These are phyloP conservation scores for Setaria viridis DNA, from an alignment of 202 grass and related monocot genomes.

Conservation along the genomic window DNA sequence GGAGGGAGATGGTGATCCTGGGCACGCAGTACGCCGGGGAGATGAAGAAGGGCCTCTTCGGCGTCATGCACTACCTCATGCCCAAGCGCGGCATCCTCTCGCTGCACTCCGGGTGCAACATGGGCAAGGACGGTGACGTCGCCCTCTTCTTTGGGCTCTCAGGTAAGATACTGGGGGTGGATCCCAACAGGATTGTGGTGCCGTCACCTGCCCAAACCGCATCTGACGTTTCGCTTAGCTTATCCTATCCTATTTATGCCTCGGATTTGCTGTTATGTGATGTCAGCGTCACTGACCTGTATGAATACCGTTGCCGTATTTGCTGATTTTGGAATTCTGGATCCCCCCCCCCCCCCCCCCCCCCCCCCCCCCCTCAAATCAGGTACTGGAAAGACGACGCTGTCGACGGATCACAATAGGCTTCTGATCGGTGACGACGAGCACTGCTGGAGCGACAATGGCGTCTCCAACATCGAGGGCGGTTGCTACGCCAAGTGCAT, in stretches of 20 bases:
- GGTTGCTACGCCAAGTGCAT: conserved; percentile 99
- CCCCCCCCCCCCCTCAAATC: not conserved
- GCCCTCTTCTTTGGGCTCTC: conserved; percentile 99
- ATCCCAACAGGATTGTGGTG: conserved; percentile 50
- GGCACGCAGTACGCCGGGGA: conserved; percentile 99
- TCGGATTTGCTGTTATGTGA: not conserved
- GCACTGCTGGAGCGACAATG: conserved; percentile 94
- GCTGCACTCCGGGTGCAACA: conserved; percentile 97
- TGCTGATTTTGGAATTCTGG: not conserved
- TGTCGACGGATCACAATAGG: conserved; percentile 94
- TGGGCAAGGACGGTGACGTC: conserved; percentile 94
- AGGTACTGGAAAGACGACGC: conserved; percentile 98
- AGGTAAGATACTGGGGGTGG: conserved; percentile 56
- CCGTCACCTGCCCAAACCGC: conserved; percentile 75
- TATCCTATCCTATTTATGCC: conserved; percentile 17
- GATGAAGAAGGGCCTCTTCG: conserved; percentile 99
- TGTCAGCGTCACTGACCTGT: conserved; percentile 21
- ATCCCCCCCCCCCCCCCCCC: no score
- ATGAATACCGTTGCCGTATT: not conserved
- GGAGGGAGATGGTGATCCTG: conserved; percentile 99
- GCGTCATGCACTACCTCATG: conserved; percentile 99
- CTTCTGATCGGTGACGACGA: conserved; percentile 93
- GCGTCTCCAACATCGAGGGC: conserved; percentile 98
- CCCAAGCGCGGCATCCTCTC: conserved; percentile 94
- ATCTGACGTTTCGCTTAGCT: conserved; percentile 44